Evolutionary conservation across 2,329 filamentous ascomycete genomes (phyloP).

Genomic region (Phoma sp.): DNA sequence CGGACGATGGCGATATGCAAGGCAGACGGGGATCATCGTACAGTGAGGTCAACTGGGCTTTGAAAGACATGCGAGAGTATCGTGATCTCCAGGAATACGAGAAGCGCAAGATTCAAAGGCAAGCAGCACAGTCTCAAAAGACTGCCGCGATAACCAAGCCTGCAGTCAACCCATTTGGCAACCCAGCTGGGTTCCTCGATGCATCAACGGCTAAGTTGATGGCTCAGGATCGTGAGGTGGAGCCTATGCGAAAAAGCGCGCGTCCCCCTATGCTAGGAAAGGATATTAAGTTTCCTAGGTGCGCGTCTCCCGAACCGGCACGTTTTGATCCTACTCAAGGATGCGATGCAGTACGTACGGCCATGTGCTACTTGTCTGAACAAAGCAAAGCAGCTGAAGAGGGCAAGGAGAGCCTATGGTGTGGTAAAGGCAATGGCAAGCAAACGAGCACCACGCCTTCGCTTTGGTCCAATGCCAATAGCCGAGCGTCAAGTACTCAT

Average conservation of each 20-base stretch:
- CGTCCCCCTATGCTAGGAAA: conserved; percentile 86
- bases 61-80: conserved; percentile 81
- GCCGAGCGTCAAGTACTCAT: conserved; percentile 59
- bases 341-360: conserved; percentile 55
- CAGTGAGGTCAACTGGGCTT: conserved; percentile 72
- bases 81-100: conserved; percentile 63
- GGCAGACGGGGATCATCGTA: conserved; percentile 67
- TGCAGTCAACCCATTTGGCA: conserved; percentile 47
- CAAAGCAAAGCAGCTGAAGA: conserved; percentile 52
- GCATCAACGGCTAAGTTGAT: conserved; percentile 34
- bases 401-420: conserved; percentile 64
- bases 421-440: conserved; percentile 50
- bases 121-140: conserved; percentile 45
- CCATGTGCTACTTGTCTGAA: conserved; percentile 58
- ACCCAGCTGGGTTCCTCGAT: conserved; percentile 40
- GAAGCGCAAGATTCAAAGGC: conserved; percentile 28
- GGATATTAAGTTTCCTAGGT: conserved; percentile 81
- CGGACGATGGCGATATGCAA: conserved; percentile 44
- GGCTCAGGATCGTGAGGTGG: conserved; percentile 51
- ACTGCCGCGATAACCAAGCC: conserved; percentile 26
- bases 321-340: conserved; percentile 79
- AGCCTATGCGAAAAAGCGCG: conserved; percentile 63
- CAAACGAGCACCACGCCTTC: conserved; percentile 41
- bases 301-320: conserved; percentile 81
- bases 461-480: conserved; percentile 44